A percentile compares a stretch with the other conserved stretches of the same genome.
Evolutionary conservation across 2,329 filamentous ascomycete genomes (phyloP).

Genomic region (Diplodia seriata): DNA sequence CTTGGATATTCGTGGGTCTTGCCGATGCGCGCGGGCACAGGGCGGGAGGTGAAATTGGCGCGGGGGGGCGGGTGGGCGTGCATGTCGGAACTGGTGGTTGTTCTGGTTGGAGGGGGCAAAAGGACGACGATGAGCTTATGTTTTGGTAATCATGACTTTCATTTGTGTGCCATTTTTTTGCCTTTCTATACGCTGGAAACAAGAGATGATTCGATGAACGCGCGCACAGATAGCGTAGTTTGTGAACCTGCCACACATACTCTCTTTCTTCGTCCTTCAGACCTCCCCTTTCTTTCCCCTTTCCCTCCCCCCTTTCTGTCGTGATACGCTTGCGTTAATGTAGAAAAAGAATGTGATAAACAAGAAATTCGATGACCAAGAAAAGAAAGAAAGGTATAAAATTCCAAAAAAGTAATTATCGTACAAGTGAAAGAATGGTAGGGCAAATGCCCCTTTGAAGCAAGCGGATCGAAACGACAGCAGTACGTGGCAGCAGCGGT

Average conservation of each 20-base stretch:
- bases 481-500: background rate
- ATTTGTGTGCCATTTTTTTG: background rate
- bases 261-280: no score
- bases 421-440: conserved; percentile 17
- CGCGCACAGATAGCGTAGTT: background rate
- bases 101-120: background rate
- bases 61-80: background rate
- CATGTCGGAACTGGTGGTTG: background rate
- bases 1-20: no score
- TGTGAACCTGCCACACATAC: background rate
- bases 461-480: background rate
- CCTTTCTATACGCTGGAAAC: background rate
- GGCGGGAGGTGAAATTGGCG: no score
- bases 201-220: background rate
- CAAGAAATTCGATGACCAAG: background rate
- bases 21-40: no score
- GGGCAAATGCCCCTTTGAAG: background rate
- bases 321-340: conserved; percentile 9
- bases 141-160: conserved; percentile 21
- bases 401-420: conserved; percentile 10
- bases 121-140: background rate
- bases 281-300: background rate
- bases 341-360: background rate
- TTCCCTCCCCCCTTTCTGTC: background rate
- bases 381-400: background rate